phyloP scores from a whole-genome alignment of 768 basidiomycete genomes.

The Leucocoprinus sp. region DNA sequence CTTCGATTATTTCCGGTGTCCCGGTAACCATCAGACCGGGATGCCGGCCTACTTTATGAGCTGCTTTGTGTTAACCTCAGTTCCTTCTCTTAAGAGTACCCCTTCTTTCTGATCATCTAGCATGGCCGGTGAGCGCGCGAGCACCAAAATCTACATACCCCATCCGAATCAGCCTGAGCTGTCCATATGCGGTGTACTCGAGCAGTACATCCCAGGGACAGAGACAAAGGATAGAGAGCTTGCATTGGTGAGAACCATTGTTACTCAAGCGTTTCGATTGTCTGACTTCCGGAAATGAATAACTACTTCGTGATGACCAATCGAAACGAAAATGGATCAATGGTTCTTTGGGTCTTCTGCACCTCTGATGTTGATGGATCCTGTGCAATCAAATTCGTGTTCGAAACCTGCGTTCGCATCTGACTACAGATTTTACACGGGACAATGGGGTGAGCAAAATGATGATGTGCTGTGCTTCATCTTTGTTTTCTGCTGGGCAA shows the following conservation, averaged over 20 bases:
- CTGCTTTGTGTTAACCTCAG: neutral
- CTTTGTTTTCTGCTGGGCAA: neutral
- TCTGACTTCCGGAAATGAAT: too few relatives aligned
- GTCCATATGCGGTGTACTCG: slow-evolving; percentile 50
- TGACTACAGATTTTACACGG: slow-evolving; percentile 65
- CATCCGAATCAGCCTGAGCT: slow-evolving; percentile 36
- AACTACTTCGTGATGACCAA: too few relatives aligned
- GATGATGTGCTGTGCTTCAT: slow-evolving; percentile 13
- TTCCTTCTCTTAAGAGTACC: neutral
- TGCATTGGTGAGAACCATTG: slow-evolving; percentile 43
- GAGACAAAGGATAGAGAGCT: slow-evolving; percentile 52
- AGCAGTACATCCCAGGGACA: slow-evolving; percentile 44
- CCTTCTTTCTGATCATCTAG: neutral
- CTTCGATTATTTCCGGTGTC: too few relatives aligned
- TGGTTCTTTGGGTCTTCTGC: too few relatives aligned
- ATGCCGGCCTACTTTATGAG: too few relatives aligned
- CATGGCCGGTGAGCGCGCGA: slow-evolving; percentile 19
- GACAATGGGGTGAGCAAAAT: slow-evolving; percentile 55
- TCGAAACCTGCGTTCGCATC: neutral
- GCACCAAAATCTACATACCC: slow-evolving; percentile 46
- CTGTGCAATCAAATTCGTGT: too few relatives aligned
- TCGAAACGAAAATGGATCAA: too few relatives aligned
- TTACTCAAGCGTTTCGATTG: too few relatives aligned
- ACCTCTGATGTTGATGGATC: neutral
- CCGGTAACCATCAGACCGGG: too few relatives aligned